Base-by-base conservation (phyloP, 208 protist species). In the Wallacemonas rigidus region DNA sequence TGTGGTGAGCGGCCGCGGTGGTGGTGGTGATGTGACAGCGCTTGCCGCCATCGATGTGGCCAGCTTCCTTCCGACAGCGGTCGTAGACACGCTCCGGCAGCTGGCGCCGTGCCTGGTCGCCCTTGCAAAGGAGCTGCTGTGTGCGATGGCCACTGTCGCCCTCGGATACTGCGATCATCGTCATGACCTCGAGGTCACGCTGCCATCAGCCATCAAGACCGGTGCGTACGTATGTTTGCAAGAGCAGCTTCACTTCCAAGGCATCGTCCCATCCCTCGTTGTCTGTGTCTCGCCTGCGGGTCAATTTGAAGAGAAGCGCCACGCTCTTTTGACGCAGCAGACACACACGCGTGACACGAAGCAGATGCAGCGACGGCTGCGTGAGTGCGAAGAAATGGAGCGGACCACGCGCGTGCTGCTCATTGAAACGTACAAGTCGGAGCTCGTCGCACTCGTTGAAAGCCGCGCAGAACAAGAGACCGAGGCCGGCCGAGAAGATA, bases 91-190 rank as follows among this genome's bases (percentile, higher is more conserved):
- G 2, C 51, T 77, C 14, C 36, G 26, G 3, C 1, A 60, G 48
- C 53, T 60, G 40, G 68, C 76, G 8, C 76, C 71, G 8, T 67
- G 72, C 45, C 65, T 84, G 40, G 36, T 76, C n/a, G 79, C 72
- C 40, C 80, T 95, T 9, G 78, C 87, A 69, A 71, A 73, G 58
- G 77, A 79, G 15, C 79, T 91, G 35, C 75, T 87, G 15, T 81
- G 72, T 55, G 48, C 77, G 36, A 57, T 95, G 40, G 75, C 82
- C 1, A 72, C 77, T 4, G 77, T 90, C 40, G 76, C 75, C 71
- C 55, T 77, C 15, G 90, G 90, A 43, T 90, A 87, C 81, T 84
- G 77, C 65, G 90, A 95, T 64, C 76, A 86, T 69, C 86, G 90
- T 8, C 90, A 77, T 67, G 90, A 95, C 72, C 56, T 82, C 15